These are phyloP conservation scores for Thermochaetoides thermophila DNA, from an alignment of 495 filamentous ascomycete species.

Conservation along the genomic window DNA sequence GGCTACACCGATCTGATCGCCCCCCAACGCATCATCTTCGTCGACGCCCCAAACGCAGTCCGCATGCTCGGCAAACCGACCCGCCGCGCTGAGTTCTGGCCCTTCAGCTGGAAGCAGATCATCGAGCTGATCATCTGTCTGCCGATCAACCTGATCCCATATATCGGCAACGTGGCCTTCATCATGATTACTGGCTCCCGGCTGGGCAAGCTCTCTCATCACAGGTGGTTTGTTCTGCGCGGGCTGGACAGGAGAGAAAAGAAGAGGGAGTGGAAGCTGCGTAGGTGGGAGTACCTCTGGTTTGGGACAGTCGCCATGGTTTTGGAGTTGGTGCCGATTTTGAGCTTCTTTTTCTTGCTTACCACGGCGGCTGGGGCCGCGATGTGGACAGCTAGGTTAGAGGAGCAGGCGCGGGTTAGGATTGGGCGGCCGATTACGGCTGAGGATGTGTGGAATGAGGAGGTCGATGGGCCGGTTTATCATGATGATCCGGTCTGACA, in stretches of 20 bases:
- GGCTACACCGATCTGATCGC: conserved; percentile 43
- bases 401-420: conserved; percentile 20
- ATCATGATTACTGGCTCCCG: conserved; percentile 50
- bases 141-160: conserved; percentile 79
- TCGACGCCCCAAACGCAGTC: conserved; percentile 42
- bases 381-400: conserved; percentile 58
- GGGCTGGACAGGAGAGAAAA: conserved; percentile 48
- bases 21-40: conserved; percentile 54
- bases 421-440: conserved; percentile 12
- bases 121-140: conserved; percentile 62
- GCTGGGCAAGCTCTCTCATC: conserved; percentile 44
- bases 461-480: conserved; percentile 13
- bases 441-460: conserved; percentile 6
- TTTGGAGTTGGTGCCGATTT: conserved; percentile 62
- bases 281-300: conserved; percentile 52
- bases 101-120: conserved; percentile 62
- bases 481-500: conserved; percentile 17
- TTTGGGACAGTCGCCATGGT: conserved; percentile 42
- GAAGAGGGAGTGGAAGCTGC: conserved; percentile 48
- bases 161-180: conserved; percentile 69
- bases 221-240: conserved; percentile 69
- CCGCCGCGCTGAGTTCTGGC: conserved; percentile 48
- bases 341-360: conserved; percentile 77
- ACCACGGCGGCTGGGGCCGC: conserved; percentile 68
- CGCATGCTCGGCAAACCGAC: conserved; percentile 63